phyloP scores from a whole-genome alignment of 768 basidiomycete species.

The Boletus pseudopeckii region DNA sequence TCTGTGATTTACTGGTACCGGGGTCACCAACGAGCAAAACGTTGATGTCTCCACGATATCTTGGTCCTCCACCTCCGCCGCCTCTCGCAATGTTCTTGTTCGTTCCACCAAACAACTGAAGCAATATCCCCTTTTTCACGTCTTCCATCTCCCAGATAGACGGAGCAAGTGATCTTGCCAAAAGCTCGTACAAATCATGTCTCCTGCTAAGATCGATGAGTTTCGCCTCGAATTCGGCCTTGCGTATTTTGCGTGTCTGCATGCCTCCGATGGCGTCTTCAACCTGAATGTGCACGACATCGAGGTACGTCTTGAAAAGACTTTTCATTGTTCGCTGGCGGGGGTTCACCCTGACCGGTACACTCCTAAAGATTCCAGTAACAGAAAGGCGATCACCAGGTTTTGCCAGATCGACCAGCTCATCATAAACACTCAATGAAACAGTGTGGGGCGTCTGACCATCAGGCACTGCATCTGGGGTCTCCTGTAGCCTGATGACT shows the following conservation, averaged over 20 bases:
- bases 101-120: slow-evolving; percentile 96
- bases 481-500: slow-evolving; percentile 93
- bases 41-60: slow-evolving; percentile 98
- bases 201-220: slow-evolving; percentile 67
- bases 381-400: slow-evolving; percentile 92
- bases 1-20: slow-evolving; percentile 95
- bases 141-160: slow-evolving; percentile 99
- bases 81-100: slow-evolving; percentile 93
- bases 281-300: slow-evolving; percentile 89
- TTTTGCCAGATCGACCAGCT: slow-evolving; percentile 93
- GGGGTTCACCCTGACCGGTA: slow-evolving; percentile 94
- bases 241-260: slow-evolving; percentile 37
- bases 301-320: slow-evolving; percentile 96
- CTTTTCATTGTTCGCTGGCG: slow-evolving; percentile 89
- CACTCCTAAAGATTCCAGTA: slow-evolving; percentile 91
- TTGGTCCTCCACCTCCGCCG: slow-evolving; percentile 92
- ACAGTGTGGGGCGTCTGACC: slow-evolving; percentile 99
- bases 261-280: slow-evolving; percentile 41
- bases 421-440: slow-evolving; percentile 95
- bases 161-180: slow-evolving; percentile 85
- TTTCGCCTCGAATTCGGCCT: slow-evolving; percentile 76
- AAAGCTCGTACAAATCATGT: slow-evolving; percentile 82
- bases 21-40: slow-evolving; percentile 97
- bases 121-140: slow-evolving; percentile 95
- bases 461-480: slow-evolving; percentile 95